Base-by-base conservation (phyloP, 768 basidiomycete genomes). In the Lactarius akahatsu region DNA sequence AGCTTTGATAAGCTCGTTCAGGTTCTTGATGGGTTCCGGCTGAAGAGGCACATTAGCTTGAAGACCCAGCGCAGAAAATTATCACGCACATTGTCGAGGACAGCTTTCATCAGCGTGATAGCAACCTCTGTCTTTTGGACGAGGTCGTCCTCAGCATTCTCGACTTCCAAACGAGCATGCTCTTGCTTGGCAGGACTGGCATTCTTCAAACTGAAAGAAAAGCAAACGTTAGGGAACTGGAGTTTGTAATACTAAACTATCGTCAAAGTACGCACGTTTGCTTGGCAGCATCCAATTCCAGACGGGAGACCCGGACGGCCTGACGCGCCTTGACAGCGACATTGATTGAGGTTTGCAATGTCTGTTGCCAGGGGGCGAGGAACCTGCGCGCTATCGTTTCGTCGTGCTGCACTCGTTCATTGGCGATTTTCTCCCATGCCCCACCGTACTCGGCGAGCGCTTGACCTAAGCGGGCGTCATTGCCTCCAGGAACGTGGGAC, bases 111-210 rank as follows among this genome's bases (percentile, higher is more conserved):
- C 54, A 94, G 84, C 2, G 91, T 92, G 72, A 97, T 97, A 1
- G 96, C 96, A 36, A 96, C 91, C 77, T 99, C 97, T 28, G 97
- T 99, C 82, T 94, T 94, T 76, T 96, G 95, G 6, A 98, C 97
- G 38, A 98, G 85, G 77, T 96, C 94, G 75, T 99, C 97, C 72
- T 94, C 92, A 10, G 92, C 91, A 69, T 94, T 94, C 84, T 94
- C 92, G 11, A 94, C 91, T 71, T 96, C 93, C 26, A 97, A 86
- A 57, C 92, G 82, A 4, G 94, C 92, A 61, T 97, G 94, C 74
- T 98, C 97, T 76, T 96, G 93, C 79, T 81, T 91, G 20, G 86
- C 78, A 0, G 91, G 86, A 67, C 74, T 76, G 1, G 92, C 88
- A 54, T 77, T 86, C 84, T 97, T 97, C 71, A 97, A 77, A 16